Base-by-base conservation (phyloP, 768 basidiomycete species). In the Hysterangium stoloniferum region DNA sequence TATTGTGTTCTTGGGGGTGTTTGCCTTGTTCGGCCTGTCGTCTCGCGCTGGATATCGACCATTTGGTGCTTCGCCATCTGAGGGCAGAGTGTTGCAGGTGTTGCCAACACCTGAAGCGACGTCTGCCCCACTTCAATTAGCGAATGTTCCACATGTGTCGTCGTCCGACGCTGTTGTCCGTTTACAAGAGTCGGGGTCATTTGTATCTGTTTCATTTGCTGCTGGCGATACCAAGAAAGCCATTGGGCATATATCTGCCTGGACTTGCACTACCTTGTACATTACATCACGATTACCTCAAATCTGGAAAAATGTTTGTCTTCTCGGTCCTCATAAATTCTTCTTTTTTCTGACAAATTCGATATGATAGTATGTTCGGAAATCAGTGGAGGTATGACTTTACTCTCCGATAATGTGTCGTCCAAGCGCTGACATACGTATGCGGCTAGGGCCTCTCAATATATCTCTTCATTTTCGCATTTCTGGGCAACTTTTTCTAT, bases 301-400 rank as follows among this genome's bases (percentile, higher is more conserved):
- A 65, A 96, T 99, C 56, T 98, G 96, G 96, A 95, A 94, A 67
- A 97, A 97, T 61, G 94, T 96, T 65, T 64, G 91, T 80, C 20
- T 19, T 44, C 19, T 37, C 38, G 32, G 33, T 29, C 4, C 6
- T 13, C 50, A 28, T 32, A 32, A 45, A 41, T 52, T 41, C 8
- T 41, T 37, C 27, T 45, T 1, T 54, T 47, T 43, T 24, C 55
- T 6, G 19, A 15, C 17, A 6, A 27, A 2, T 22, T 15, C 12
- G 27, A 24, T 19, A 4, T 25, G 45, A 12, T 57, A 95, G 91
- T 94, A 77, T 61, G 80, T 76, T 49, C 77, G 93, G 48, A 91
- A 93, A 73, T 95, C 92, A 40, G 89, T 94, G 15, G 90, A 87
- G 75, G 84, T 83, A 54, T 52, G 63, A 9, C 12, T 9, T 27